Base-by-base conservation (phyloP, 768 basidiomycete species). In the Suillus fuscotomentosus region DNA sequence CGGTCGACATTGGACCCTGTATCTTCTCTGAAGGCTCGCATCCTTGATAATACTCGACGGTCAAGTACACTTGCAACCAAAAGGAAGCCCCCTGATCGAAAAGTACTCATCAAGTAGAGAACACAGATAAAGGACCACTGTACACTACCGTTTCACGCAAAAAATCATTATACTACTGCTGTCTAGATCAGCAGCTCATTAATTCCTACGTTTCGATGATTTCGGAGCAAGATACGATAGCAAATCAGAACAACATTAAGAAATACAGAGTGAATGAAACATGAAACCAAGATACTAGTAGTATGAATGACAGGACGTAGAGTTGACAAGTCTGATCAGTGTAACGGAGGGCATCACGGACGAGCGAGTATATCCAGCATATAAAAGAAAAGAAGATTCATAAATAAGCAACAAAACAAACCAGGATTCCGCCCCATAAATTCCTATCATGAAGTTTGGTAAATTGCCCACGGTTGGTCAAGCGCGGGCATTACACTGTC, bases 401-500 rank as follows among this genome's bases (percentile, higher is more conserved):
- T 68, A 71, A 73, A 70, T 45, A 42, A 22, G 55, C 57, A 27
- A 59, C 63, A 63, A 67, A 62, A 61, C 62, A 68, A 61, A 65
- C 71, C 57, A 42, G 57, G 27, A 59, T 42, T 54, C 57, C 41
- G 11, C 57, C 76, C 77, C 80, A 85, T 78, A 84, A 27, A 84
- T 69, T 82, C 66, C 69, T 56, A 69, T 67, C 72, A 76, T 68
- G 75, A 74, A 55, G 69, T 77, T 24, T 55, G 55, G 77, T 81
- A 88, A 70, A 92, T 86, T 39, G 88, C 88, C 91, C 91, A 93
- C 27, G 89, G 82, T 71, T 84, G 86, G 7, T 92, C 91, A 66
- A 81, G 71, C 50, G 83, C 76, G 65, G 82, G 76, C 89, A 92
- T 91, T 42, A 81, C 72, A 67, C 84, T 82, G 62, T 91, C 91